Evolutionary conservation across 1,284 basidiomycete genomes (phyloP), one percentile per base, ranked within the genome.

Genomic region (Fomitiporia mediterranea): DNA sequence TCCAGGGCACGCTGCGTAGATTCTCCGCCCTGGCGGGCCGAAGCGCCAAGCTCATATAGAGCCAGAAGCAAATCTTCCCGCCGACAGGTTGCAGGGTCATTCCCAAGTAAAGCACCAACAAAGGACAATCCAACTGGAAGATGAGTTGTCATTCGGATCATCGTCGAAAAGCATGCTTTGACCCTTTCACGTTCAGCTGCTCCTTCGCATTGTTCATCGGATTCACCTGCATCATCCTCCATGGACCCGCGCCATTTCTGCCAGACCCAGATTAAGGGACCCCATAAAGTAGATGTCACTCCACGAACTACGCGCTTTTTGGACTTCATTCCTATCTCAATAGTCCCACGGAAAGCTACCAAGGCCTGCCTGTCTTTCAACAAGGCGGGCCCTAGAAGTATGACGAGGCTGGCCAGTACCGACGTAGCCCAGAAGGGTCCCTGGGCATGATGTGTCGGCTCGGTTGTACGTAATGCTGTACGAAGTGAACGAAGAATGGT

Each of bases 401-500:
- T 78, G 42, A 86, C 72, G 49, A 89, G 70, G 60, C 76, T 76
- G 0, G 83, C 79, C 0, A 89, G 69, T 23, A 87, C 83, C 58
- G 77, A 79, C 44, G 86, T 71, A 3, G 77, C 83, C 87, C 87
- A 90, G 1, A 85, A 82, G 9, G 87, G 87, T 0, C 86, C 85
- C 63, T 86, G 82, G 1, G 84, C 84, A 13, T 78, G 76, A 58
- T 84, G 77, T 11, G 69, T 66, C 5, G 82, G 81, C 6, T 84
- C 81, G 1, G 70, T 66, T 0, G 75, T 74, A 13, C 69, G 69
- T 21, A 90, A 69, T 0, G 83, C 86, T 0, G 80, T 79, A 17
- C 83, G 78, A 4, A 89, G 72, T 0, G 85, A 83, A 39, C 84
- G 81, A 23, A 85, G 66, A 55, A 89, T 83, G 8, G 68, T 54